These are phyloP conservation scores for Bryoglossum gracile DNA, from an alignment of 495 filamentous ascomycete species.

Conservation along the genomic window DNA sequence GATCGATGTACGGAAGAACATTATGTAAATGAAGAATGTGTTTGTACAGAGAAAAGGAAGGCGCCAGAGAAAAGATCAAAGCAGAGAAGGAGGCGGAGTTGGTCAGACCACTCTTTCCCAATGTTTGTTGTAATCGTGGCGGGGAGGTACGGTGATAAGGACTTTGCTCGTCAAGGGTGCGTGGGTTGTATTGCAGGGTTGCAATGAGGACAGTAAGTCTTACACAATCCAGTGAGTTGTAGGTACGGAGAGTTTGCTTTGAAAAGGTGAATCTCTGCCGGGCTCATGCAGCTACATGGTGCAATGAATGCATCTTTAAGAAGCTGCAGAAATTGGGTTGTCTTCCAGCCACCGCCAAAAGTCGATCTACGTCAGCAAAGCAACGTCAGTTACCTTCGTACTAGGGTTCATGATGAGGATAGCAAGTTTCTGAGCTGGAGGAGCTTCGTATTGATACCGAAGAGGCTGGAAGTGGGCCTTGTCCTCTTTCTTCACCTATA, in stretches of 20 bases:
- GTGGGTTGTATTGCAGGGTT: no score
- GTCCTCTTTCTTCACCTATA: neutral
- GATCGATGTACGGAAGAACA: conserved; percentile 19
- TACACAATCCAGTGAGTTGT: no score
- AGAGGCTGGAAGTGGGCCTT: conserved; percentile 19
- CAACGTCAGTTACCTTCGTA: conserved; percentile 1
- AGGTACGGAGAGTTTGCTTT: no score
- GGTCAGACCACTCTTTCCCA: conserved; percentile 9
- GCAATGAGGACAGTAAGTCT: no score
- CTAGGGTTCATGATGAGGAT: no score
- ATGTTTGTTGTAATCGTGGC: neutral
- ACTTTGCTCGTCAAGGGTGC: no score
- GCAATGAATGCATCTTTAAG: conserved; percentile 11
- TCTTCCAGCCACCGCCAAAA: conserved; percentile 19
- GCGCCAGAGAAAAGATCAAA: neutral
- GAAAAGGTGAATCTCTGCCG: conserved; percentile 6
- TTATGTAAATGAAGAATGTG: conserved; percentile 8
- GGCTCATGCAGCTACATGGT: conserved; percentile 13
- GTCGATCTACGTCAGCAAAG: conserved; percentile 10
- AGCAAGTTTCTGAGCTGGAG: no score
- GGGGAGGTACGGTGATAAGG: no score
- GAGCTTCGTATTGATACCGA: neutral
- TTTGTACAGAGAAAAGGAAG: conserved; percentile 9
- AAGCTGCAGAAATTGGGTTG: conserved; percentile 15
- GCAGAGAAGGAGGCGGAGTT: neutral